Evolutionary conservation across 1,284 basidiomycete genomes (phyloP).

Genomic region (Leccinum angustisporum): DNA sequence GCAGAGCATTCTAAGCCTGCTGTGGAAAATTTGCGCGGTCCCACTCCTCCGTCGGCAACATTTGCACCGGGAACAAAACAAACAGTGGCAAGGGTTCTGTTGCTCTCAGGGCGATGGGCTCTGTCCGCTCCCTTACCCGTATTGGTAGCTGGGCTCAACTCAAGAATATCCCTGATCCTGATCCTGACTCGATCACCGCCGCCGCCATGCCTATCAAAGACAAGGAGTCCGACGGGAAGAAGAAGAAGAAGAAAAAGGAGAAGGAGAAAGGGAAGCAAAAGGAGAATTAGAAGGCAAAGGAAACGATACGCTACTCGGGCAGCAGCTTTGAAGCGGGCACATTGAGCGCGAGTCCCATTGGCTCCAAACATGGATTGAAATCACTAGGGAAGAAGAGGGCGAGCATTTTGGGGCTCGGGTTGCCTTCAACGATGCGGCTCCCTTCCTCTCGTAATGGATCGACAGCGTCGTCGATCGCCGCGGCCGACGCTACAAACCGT

Average conservation of each 20-base stretch:
- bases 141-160: constrained; percentile 71
- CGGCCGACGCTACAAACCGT: constrained; percentile 17
- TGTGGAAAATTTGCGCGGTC: constrained; percentile 14
- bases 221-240: constrained; percentile 37
- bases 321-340: constrained; percentile 67
- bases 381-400: constrained; percentile 55
- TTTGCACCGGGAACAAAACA: constrained; percentile 22
- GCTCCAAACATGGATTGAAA: constrained; percentile 27
- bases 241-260: no score
- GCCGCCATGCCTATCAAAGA: constrained; percentile 25
- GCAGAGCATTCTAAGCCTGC: constrained; percentile 12
- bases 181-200: constrained; percentile 33
- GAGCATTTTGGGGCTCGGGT: constrained; percentile 53
- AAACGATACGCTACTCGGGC: constrained; percentile 47
- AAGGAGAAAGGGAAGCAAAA: no score
- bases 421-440: constrained; percentile 48
- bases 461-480: constrained; percentile 36
- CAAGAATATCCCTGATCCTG: constrained; percentile 40
- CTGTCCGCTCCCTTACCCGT: constrained; percentile 65
- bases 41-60: constrained; percentile 21
- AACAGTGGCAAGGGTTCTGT: constrained; percentile 53
- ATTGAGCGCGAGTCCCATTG: constrained; percentile 43
- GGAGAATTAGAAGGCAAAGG: no score
- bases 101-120: constrained; percentile 73
- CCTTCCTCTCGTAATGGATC: constrained; percentile 48